phyloP scores from a whole-genome alignment of 1,139 yeast species.

The Kluyveromyces marxianus region DNA sequence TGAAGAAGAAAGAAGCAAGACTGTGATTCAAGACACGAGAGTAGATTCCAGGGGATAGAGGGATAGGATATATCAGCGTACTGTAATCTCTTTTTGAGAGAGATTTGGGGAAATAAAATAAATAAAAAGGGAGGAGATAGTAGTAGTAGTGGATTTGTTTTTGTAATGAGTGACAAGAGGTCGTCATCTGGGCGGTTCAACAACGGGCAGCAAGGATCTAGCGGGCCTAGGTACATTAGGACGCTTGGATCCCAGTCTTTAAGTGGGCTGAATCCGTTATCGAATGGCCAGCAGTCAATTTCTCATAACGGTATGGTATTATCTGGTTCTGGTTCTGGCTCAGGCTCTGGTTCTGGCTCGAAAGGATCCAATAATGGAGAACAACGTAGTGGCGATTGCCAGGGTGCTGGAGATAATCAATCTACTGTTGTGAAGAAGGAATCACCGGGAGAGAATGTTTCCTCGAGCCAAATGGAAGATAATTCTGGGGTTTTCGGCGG shows the following conservation, averaged over 20 bases:
- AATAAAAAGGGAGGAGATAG: too few relatives aligned
- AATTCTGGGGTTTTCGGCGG: neutral
- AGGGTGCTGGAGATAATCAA: neutral
- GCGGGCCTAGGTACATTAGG: conserved; percentile 15
- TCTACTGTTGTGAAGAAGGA: neutral
- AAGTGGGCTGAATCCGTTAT: conserved; percentile 15
- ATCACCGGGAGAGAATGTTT: neutral
- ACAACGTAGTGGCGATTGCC: neutral
- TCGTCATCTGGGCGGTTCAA: neutral
- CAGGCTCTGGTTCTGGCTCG: neutral
- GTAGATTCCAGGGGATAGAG: too few relatives aligned
- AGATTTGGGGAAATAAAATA: too few relatives aligned
- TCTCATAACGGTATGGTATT: neutral
- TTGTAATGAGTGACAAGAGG: neutral
- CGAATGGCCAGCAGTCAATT: conserved; percentile 10
- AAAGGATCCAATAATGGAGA: too few relatives aligned
- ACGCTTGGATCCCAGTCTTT: conserved; percentile 20
- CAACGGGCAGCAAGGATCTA: neutral
- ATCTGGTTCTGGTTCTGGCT: neutral
- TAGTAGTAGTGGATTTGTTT: neutral
- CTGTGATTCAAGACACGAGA: too few relatives aligned
- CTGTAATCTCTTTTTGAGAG: too few relatives aligned
- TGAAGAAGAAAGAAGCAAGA: too few relatives aligned
- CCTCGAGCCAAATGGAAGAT: neutral
- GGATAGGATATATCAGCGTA: too few relatives aligned